Evolutionary conservation across 257 asterid genomes (phyloP).

Genomic region (Plantago elongata): DNA sequence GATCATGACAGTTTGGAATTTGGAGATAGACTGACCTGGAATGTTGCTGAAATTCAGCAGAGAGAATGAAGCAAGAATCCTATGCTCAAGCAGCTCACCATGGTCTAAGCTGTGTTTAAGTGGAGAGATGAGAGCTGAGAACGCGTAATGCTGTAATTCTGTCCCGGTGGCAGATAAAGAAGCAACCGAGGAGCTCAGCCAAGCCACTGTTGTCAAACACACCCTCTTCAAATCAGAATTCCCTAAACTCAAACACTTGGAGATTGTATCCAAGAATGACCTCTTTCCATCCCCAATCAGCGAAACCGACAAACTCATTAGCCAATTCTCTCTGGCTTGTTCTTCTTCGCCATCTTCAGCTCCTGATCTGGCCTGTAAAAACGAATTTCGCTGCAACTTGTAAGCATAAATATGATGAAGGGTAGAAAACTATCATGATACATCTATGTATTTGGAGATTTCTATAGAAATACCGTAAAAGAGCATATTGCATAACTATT

Average conservation of each 20-base stretch:
- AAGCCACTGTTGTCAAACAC: constrained; percentile 60
- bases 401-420: no score
- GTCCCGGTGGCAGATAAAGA: constrained; percentile 28
- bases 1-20: not conserved
- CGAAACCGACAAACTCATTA: constrained; percentile 41
- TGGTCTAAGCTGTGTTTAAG: constrained; percentile 42
- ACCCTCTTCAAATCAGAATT: constrained; percentile 50
- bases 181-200: constrained; percentile 66
- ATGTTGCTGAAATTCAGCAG: constrained; percentile 56
- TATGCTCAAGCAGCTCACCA: constrained; percentile 58
- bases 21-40: constrained; percentile 38
- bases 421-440: no score
- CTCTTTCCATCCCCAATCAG: constrained; percentile 54
- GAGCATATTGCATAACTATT: no score
- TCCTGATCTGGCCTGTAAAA: constrained; percentile 22
- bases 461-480: no score
- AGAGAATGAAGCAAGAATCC: constrained; percentile 60
- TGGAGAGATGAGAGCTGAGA: constrained; percentile 46
- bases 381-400: no score
- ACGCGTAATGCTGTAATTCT: constrained; percentile 43
- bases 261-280: constrained; percentile 50
- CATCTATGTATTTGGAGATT: no score
- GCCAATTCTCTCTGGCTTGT: constrained; percentile 57
- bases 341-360: constrained; percentile 48
- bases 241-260: constrained; percentile 51